Evolutionary conservation across 192 early-diverging fungal genomes (phyloP).

Genomic region (Umbelopsis sp.): DNA sequence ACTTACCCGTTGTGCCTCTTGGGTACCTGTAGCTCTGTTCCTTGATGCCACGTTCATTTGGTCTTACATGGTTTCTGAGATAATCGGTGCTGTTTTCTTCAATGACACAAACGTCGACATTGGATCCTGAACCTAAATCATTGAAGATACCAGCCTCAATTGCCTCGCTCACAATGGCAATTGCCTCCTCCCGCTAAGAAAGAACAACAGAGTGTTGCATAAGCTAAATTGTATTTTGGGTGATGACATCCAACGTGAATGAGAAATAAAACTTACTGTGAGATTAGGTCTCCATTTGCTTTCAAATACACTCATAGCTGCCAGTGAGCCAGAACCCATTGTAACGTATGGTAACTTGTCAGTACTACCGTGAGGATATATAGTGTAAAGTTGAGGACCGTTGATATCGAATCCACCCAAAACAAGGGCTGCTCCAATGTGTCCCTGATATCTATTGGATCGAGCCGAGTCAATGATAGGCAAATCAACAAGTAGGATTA

Average conservation of each 20-base stretch:
- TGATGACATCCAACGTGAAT: no score
- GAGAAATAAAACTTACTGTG: conserved; percentile 46
- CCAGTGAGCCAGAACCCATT: conserved; percentile 94
- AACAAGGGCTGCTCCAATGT: conserved; percentile 92
- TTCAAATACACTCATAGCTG: conserved; percentile 97
- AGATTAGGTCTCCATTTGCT: conserved; percentile 77
- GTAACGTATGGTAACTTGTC: conserved; percentile 96
- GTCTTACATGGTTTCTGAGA: conserved; percentile 81
- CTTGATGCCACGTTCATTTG: conserved; percentile 87
- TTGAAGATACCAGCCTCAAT: conserved; percentile 99
- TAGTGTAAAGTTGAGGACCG: conserved; percentile 89
- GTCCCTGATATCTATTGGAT: conserved; percentile 85
- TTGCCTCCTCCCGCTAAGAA: conserved; percentile 80
- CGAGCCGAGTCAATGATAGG: neutral
- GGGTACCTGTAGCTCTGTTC: conserved; percentile 80
- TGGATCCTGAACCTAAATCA: conserved; percentile 96
- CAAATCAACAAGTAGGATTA: neutral
- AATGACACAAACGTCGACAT: conserved; percentile 94
- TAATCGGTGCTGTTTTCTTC: conserved; percentile 83
- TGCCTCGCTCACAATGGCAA: conserved; percentile 89
- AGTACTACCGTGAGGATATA: conserved; percentile 93
- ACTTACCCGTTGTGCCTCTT: conserved; percentile 45
- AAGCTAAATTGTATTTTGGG: no score
- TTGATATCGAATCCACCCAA: conserved; percentile 91
- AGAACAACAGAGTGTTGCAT: neutral